A percentile compares a stretch with the other conserved stretches of the same genome.
Conservation (phyloP, 331 rosid genomes). For the Cydonia oblonga region DNA sequence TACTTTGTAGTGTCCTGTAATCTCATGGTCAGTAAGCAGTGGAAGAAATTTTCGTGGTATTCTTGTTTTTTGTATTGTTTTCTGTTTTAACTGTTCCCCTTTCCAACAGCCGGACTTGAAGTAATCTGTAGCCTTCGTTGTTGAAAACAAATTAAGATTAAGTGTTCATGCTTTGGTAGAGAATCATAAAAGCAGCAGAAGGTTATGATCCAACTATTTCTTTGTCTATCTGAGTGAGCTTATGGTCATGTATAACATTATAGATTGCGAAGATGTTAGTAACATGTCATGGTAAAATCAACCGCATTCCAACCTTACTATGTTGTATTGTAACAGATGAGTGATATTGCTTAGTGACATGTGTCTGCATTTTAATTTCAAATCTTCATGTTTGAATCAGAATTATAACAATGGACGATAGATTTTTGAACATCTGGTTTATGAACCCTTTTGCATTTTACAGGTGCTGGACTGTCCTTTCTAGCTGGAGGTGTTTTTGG, state of each 20-base stretch:
- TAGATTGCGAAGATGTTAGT: neutral
- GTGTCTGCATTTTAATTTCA: neutral
- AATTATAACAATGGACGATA: neutral
- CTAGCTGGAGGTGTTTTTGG: conserved; percentile 76
- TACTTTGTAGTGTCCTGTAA: neutral
- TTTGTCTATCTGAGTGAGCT: neutral
- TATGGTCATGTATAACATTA: neutral
- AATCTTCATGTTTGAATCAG: neutral
- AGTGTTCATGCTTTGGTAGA: neutral
- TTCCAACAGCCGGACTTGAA: neutral
- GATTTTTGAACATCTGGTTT: neutral
- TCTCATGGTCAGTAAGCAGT: neutral
- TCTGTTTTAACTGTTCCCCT: neutral
- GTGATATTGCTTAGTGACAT: neutral
- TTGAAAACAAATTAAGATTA: neutral
- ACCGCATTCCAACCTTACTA: neutral
- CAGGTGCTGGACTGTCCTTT: conserved; percentile 67
- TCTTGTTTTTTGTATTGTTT: neutral
- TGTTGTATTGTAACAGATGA: neutral
- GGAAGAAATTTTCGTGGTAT: neutral
- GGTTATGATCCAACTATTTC: neutral
- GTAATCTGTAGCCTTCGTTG: neutral
- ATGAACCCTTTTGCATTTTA: neutral
- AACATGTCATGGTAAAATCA: neutral
- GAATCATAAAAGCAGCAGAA: neutral